Base-by-base conservation (phyloP, 345 rosid genomes). In the Lenwebbia sp. region DNA sequence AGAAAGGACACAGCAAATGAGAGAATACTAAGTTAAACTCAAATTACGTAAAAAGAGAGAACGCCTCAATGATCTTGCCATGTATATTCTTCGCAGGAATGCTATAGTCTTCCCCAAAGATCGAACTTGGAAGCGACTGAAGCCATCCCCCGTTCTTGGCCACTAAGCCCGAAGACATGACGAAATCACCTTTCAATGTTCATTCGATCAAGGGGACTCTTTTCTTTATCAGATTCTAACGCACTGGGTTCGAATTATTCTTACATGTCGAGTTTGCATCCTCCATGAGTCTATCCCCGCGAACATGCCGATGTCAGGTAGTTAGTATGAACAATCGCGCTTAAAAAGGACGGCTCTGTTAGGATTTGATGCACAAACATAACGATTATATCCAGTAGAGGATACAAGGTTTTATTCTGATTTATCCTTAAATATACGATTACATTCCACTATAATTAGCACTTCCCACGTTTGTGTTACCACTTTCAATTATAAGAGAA, bases 261-360 rank as follows among this genome's bases (percentile, higher is more conserved):
- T 65, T 30, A 7, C 76, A 65, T 15, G 6, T 10, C 23, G 21
- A 65, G 0, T 0, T 60, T 60, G 74, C 21, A 60, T 28, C 10
- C 0, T 60, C 74, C 74, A 60, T 28, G 37, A 60, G 5, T 13
- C 5, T 13, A 60, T 14, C 4, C 2, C 54, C 7, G 5, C 1
- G 6, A 44, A 0, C 10, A 2, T 19, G 15, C 21, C 1, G 0
- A n/a, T 0, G 4, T 40, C 17, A 14, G 28, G 33, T 14, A 28
- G 21, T 60, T 28, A 60, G 74, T 28, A 28, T 0, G 37, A 28
- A 60, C 74, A 28, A 28, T 10, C 2, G 37, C 13, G 40, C 37
- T 60, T 60, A 60, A 60, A 28, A 65, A 30, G 76, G 22, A 12
- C 10, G 0, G 6, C 23, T 8, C 47, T 6, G 1, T 44, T 44